Percentiles rank a stretch among this genome's conserved stretches.
Evolutionary conservation across 139 green algal genomes (phyloP).

Genomic region (Mychonastes homosphaera): DNA sequence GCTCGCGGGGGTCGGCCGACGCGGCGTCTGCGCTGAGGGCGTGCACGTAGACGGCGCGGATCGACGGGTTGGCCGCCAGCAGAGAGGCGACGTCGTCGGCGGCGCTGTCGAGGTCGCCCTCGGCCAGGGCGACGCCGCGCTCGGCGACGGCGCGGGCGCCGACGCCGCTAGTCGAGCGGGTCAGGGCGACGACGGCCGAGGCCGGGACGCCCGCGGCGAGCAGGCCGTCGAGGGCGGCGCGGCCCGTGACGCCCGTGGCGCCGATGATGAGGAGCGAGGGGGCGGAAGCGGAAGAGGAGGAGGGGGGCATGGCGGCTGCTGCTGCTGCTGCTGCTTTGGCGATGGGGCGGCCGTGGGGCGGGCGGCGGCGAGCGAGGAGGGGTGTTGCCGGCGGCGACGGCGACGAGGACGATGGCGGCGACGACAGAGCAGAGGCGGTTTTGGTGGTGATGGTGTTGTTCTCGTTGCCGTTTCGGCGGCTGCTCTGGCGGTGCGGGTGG

Average conservation of each 20-base stretch:
- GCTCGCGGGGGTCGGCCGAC: constrained; percentile 27
- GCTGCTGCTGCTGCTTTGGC: too few species aligned
- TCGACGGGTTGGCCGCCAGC: constrained; percentile 9
- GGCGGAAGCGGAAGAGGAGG: too few species aligned
- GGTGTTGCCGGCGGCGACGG: too few species aligned
- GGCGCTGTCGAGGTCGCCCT: constrained; percentile 21
- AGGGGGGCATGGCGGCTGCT: too few species aligned
- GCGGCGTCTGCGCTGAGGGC: constrained; percentile 26
- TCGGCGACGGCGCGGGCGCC: constrained; percentile 9
- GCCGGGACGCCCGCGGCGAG: constrained; percentile 9
- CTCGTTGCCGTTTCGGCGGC: too few species aligned
- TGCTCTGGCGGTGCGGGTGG: too few species aligned
- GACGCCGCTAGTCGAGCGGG: constrained; percentile 8
- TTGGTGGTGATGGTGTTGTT: too few species aligned
- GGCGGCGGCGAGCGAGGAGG: too few species aligned
- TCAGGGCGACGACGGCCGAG: constrained; percentile 14
- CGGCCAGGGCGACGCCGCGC: constrained; percentile 6
- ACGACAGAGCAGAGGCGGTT: too few species aligned
- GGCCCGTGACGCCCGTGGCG: constrained; percentile 24
- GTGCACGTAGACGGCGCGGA: constrained; percentile 27
- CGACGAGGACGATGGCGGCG: too few species aligned
- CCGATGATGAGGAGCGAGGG: constrained; percentile 27
- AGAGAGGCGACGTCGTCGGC: too few species aligned
- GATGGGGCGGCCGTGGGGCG: too few species aligned
- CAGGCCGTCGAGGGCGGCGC: constrained; percentile 10